Percentiles rank a stretch among this genome's conserved stretches.
These are phyloP conservation scores for Tephrocybe sp. DNA, from an alignment of 768 basidiomycete genomes.

Conservation along the genomic window DNA sequence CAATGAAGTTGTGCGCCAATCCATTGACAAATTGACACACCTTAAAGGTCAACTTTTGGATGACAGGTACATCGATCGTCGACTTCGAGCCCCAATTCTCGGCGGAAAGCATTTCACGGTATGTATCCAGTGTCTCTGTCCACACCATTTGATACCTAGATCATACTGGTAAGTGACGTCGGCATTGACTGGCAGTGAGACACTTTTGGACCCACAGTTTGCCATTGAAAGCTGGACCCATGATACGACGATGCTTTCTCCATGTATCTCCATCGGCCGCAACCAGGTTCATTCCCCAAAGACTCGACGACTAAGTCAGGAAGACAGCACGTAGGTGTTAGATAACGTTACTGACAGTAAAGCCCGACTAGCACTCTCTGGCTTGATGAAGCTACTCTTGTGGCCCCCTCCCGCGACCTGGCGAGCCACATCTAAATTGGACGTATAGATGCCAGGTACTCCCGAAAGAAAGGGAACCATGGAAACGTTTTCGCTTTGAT, in stretches of 20 bases:
- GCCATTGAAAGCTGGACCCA: slow-evolving; percentile 45
- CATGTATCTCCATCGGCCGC: slow-evolving; percentile 43
- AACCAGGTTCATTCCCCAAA: slow-evolving; percentile 49
- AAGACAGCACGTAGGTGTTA: not conserved
- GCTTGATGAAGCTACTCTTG: slow-evolving; percentile 41
- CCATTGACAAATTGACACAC: slow-evolving; percentile 19
- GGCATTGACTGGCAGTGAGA: not conserved
- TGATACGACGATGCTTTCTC: slow-evolving; percentile 45
- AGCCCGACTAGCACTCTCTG: slow-evolving; percentile 27
- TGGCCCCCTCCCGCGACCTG: slow-evolving; percentile 42
- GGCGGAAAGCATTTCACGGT: slow-evolving; percentile 31
- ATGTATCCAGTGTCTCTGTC: slow-evolving; percentile 29
- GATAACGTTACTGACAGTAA: slow-evolving; percentile 29
- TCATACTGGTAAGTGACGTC: slow-evolving; percentile 3
- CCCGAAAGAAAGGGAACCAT: slow-evolving; percentile 40
- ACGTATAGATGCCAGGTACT: slow-evolving; percentile 36
- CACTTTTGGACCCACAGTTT: slow-evolving; percentile 29
- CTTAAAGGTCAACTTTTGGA: slow-evolving; percentile 32
- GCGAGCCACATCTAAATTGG: slow-evolving; percentile 46
- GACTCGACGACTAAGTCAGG: slow-evolving; percentile 25
- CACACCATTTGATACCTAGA: slow-evolving; percentile 36
- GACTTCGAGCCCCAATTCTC: slow-evolving; percentile 28
- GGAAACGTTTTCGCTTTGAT: slow-evolving; percentile 39
- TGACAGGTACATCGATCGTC: slow-evolving; percentile 19
- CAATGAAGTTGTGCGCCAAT: not conserved